Base-by-base conservation (phyloP, 768 basidiomycete species). In the Termitomyces sp. region DNA sequence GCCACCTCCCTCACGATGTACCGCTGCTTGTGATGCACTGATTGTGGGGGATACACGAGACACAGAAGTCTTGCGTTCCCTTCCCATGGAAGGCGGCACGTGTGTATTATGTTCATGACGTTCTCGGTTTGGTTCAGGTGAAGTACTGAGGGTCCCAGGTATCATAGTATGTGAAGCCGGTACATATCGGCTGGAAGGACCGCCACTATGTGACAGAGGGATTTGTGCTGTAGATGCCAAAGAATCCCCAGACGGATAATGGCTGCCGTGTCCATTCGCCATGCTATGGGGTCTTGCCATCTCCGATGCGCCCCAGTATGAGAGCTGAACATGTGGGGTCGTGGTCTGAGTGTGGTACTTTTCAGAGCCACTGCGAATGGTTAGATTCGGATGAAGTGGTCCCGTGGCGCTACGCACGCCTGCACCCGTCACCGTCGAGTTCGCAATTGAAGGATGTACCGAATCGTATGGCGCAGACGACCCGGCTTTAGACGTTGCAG, bases 401-500 rank as follows among this genome's bases (percentile, higher is more conserved):
- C 54, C 35, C 10, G 57, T 36, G 28, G 35, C 47, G 16, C 58
- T 53, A 13, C 56, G 30, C 12, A 36, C 16, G 18, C 32, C 40
- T 12, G 40, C 16, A n/a, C 40, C 33, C 1, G 50, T 18, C 38
- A 53, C 46, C 0, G 30, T 48, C 0, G 59, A 45, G 12, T 48
- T 35, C 26, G 35, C 14, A 36, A 30, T 22, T 16, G 56, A 22
- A 14, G 51, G 35, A 57, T 52, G 48, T 3, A 54, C 40, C 9
- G 61, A 56, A 5, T 60, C 59, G 42, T 74, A 75, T 10, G 58
- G 24, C 0, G 54, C 47, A 38, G 72, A 71, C n/a, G 68, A 30
- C 5, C 56, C 36, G 24, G 28, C 14, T 43, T 38, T 66, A 35
- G 75, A 73, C 9, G 74, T 64, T 1, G 72, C 69, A 18, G 76